Evolutionary conservation across 805 yeast genomes (phyloP).

Genomic region (Kuraishia ogatae): DNA sequence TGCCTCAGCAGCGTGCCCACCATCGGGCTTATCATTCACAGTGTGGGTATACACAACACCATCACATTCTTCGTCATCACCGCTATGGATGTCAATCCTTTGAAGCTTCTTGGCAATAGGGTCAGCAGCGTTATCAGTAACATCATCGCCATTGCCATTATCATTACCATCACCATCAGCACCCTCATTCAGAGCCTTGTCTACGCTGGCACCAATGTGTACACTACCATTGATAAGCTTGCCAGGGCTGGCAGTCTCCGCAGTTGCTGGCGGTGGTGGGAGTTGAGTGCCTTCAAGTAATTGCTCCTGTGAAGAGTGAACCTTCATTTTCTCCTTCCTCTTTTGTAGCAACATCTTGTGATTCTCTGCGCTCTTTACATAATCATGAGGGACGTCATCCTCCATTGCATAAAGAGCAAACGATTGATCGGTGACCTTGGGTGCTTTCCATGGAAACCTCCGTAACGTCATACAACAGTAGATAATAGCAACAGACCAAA

Average conservation of each 20-base stretch:
- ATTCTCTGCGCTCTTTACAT: conserved; percentile 59
- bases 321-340: conserved; percentile 39
- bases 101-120: background rate
- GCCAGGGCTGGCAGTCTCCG: too few relatives aligned
- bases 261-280: too few relatives aligned
- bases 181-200: too few relatives aligned
- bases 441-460: conserved; percentile 85
- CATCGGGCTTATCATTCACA: background rate
- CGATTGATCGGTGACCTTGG: conserved; percentile 60
- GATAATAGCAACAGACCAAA: conserved; percentile 80
- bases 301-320: too few relatives aligned
- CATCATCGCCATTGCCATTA: background rate
- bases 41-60: background rate
- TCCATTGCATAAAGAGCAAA: conserved; percentile 54
- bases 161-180: too few relatives aligned
- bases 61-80: background rate
- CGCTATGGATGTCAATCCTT: background rate
- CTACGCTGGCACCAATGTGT: too few relatives aligned
- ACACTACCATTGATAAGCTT: too few relatives aligned
- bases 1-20: too few relatives aligned
- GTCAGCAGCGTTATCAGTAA: background rate
- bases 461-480: conserved; percentile 83
- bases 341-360: conserved; percentile 58
- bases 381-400: conserved; percentile 75
- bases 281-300: too few relatives aligned